These are phyloP conservation scores for Anthracocystis panici-leucophaei DNA, from an alignment of 1,284 basidiomycete genomes.

Conservation along the genomic window DNA sequence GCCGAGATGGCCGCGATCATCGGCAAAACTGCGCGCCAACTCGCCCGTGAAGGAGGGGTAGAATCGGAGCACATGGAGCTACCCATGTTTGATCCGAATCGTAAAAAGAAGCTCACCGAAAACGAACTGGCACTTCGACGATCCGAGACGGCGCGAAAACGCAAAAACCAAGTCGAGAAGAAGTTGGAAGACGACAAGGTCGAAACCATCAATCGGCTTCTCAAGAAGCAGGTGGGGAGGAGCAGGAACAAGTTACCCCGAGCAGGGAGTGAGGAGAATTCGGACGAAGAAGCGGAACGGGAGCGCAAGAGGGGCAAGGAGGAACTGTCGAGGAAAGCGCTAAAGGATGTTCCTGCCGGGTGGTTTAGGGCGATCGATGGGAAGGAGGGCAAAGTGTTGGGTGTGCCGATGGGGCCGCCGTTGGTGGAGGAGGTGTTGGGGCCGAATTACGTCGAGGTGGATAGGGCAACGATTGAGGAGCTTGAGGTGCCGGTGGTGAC, in stretches of 20 bases:
- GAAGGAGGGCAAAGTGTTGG: constrained; percentile 29
- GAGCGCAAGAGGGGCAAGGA: constrained; percentile 22
- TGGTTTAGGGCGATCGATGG: constrained; percentile 36
- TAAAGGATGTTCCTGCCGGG: constrained; percentile 45
- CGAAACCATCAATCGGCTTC: constrained; percentile 86
- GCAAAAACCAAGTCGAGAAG: constrained; percentile 87
- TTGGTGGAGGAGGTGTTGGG: constrained; percentile 26
- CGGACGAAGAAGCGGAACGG: constrained; percentile 35
- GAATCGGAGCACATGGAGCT: constrained; percentile 57
- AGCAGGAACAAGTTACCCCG: constrained; percentile 52
- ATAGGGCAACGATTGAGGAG: constrained; percentile 31
- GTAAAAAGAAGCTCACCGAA: constrained; percentile 82
- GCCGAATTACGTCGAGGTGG: constrained; percentile 18
- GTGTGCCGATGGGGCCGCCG: constrained; percentile 26
- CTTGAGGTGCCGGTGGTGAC: constrained; percentile 12
- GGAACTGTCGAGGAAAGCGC: constrained; percentile 31
- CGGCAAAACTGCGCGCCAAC: constrained; percentile 65
- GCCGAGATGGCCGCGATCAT: constrained; percentile 37
- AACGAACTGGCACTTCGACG: constrained; percentile 82
- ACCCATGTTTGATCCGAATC: constrained; percentile 71
- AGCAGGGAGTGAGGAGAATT: constrained; percentile 29
- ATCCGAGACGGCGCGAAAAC: constrained; percentile 86
- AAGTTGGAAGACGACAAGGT: constrained; percentile 91
- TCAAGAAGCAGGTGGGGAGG: constrained; percentile 76
- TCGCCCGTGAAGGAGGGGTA: constrained; percentile 54